Conservation (phyloP, 73 alveolate genomes). For the Symbiodinium pilosum region DNA sequence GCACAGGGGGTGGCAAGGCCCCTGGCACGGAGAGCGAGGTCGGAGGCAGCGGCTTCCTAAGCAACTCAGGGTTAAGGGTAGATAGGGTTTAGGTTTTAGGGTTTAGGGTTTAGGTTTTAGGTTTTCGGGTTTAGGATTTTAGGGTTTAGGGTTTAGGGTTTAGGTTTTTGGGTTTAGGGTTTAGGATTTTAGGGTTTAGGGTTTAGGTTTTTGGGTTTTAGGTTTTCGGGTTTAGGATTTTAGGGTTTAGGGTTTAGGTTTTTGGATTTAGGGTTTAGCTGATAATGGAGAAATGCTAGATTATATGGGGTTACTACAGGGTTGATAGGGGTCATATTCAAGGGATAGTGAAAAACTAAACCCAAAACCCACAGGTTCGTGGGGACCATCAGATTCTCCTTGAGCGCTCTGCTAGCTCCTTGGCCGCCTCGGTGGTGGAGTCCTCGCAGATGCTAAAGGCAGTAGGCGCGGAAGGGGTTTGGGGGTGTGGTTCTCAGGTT, state of each 20-base stretch:
- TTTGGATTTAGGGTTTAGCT: background rate
- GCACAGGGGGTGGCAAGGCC: background rate
- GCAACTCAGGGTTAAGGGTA: background rate
- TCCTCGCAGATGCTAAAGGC: slow-evolving; percentile 82
- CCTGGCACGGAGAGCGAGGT: background rate
- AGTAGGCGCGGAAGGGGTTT: slow-evolving; percentile 9
- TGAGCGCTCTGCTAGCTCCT: slow-evolving; percentile 61
- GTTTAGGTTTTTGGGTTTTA: background rate
- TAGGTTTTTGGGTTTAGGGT: background rate
- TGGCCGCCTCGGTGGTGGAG: slow-evolving; percentile 78
- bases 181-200: background rate
- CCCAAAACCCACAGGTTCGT: slow-evolving; percentile 32
- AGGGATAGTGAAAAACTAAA: background rate
- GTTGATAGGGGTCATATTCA: background rate
- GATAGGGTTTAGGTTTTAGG: background rate
- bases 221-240: background rate
- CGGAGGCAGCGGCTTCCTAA: background rate
- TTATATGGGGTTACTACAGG: background rate
- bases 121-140: background rate
- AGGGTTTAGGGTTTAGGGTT: background rate
- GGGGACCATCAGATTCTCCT: slow-evolving; percentile 86
- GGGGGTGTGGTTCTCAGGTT: background rate
- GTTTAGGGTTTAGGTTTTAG: no score
- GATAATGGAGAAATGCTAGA: background rate
- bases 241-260: background rate